Evolutionary conservation across 768 basidiomycete genomes (phyloP), one percentile per base, ranked within the genome.

Genomic region (Kondoa subrosea): DNA sequence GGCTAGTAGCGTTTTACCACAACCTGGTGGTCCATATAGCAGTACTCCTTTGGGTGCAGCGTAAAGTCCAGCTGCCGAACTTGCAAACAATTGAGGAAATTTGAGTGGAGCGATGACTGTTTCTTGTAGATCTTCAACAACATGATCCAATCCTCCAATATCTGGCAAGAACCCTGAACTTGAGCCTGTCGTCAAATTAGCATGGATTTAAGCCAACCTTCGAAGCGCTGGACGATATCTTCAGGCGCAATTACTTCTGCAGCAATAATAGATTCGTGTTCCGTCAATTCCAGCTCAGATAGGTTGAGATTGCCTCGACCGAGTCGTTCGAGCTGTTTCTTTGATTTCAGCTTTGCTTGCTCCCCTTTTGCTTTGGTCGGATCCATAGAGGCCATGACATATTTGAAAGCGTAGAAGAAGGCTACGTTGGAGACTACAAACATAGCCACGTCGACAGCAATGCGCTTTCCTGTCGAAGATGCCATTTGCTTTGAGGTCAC

Each of bases 1-100:
- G 1, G 95, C 95, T n/a, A 99, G 82, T 91, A 99, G 92, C 1
- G 95, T 97, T 80, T 99, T 99, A 29, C 95, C 95, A 72, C 95
- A 99, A 3, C 95, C 93, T 0, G 95, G 95, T 56, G 92, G 95
- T 0, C 95, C 95, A 73, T 89, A 93, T 25, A 99, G 83, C 21
- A 97, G 82, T 8, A 96, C 93, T 15, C 95, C 95, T 76, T 96
- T 96, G 0, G 95, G 95, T 2, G 95, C 89, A 3, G 85, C 83
- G 69, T 95, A 83, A 26, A 97, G 83, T 16, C 86, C 82, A 0
- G 91, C 88, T 0, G 87, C 21, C 12, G 86, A 81, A 16, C 82
- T 81, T 16, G 16, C 30, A 81, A 96, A 96, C 67, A 97, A 83
- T 68, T 86, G 81, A 2, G 95, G 95, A 74, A 88, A 93, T 69